These are phyloP conservation scores for Kokia cookei DNA, from an alignment of 441 rosid genomes.

Conservation along the genomic window DNA sequence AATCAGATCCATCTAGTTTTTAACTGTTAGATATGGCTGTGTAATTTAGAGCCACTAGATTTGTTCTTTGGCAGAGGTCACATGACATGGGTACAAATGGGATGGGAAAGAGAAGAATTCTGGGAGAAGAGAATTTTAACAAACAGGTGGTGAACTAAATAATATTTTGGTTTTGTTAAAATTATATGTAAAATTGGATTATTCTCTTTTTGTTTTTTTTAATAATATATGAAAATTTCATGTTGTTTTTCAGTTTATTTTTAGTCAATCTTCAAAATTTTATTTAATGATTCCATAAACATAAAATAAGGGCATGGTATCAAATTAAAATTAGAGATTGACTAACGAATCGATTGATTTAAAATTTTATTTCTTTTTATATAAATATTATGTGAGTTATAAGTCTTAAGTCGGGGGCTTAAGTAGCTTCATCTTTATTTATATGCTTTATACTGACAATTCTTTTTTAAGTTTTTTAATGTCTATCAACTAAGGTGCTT, in stretches of 20 bases:
- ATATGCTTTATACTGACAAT: no score
- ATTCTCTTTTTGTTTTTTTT: no score
- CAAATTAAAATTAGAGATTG: not conserved
- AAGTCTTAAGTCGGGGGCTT: no score
- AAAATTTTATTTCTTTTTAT: not conserved
- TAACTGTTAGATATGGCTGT: no score
- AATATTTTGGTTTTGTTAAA: not conserved
- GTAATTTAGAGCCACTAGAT: no score
- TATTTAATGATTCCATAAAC: not conserved
- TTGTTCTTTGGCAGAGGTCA: no score
- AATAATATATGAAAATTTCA: not conserved
- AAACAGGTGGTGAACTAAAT: not conserved
- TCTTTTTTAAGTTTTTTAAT: no score
- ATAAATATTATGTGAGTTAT: not conserved
- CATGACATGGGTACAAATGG: no score
- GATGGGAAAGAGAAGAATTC: no score
- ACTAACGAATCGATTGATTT: not conserved
- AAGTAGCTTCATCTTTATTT: no score
- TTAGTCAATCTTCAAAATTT: not conserved
- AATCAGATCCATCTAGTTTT: no score
- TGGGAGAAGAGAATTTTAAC: not conserved
- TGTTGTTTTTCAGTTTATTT: not conserved
- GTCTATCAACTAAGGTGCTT: accelerated
- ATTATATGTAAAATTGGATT: not conserved
- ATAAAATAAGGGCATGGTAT: not conserved